Evolutionary conservation across 2,329 filamentous ascomycete genomes (phyloP), one percentile per base, ranked within the genome.

Genomic region (Ceratocystis variospora): DNA sequence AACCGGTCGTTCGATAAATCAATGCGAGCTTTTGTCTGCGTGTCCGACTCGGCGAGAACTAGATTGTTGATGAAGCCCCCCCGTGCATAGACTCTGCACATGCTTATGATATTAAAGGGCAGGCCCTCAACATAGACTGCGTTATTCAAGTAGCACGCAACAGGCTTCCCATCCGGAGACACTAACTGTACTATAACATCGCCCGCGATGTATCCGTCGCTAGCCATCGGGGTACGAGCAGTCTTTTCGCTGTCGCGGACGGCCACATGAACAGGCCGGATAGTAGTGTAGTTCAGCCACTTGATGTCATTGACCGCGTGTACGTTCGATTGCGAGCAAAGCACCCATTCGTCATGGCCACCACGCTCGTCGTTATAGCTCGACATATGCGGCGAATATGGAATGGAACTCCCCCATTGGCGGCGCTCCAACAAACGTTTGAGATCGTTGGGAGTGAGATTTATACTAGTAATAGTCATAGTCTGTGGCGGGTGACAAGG

Each of bases 261-360:
- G 28, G 55, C 17, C 31, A 59, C 55, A 15, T 59, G 55, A 33
- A 59, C 55, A n/a, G 55, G 55, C n/a, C 55, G 55, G 6, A 59
- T 59, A n/a, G 28, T 59, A 15, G 22, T 62, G 61, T 44, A 19
- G 3, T 48, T 62, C 37, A 62, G 37, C 61, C 61, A 44, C 61
- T 62, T 48, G 61, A 62, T 62, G 22, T 62, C 61, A 62, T 62
- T 44, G 61, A 62, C 44, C 15, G 61, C 61, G n/a, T 62, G 61
- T 6, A 45, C 46, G 22, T 55, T 55, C 28, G 48, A 55, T 25
- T 64, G 33, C 46, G 28, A 62, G 4, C 61, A 62, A 22, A 62
- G 31, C 28, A 59, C 55, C 55, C 55, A 59, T 59, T 59, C 55
- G 55, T 59, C 55, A 8, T 33, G 55, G 55, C 55, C 55, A 8